These are phyloP conservation scores for Quercus bicolor DNA, from an alignment of 306 rosid species.

Conservation along the genomic window DNA sequence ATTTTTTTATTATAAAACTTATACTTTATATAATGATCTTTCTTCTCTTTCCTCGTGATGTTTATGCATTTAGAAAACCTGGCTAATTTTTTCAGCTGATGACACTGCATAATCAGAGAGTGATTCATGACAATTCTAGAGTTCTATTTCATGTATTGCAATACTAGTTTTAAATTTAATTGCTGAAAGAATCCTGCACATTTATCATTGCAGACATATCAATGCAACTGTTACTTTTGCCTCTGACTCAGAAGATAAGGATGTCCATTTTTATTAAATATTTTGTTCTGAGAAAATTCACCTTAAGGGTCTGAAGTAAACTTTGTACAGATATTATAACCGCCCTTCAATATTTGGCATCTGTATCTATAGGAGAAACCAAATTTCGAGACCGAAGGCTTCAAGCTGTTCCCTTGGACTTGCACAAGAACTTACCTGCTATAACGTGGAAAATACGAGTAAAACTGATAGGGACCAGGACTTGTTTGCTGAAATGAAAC, in stretches of 20 bases:
- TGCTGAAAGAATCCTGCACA: background rate
- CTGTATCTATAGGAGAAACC: conserved; percentile 31
- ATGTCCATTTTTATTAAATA: background rate
- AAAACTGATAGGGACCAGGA: conserved; percentile 31
- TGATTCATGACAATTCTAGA: background rate
- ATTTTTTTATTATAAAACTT: no score
- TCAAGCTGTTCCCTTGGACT: conserved; percentile 11
- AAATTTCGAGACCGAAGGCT: conserved; percentile 23
- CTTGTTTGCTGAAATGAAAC: conserved; percentile 57
- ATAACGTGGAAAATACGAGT: conserved; percentile 19
- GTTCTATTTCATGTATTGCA: background rate
- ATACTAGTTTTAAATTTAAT: background rate
- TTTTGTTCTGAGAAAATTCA: background rate
- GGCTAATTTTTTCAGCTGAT: background rate
- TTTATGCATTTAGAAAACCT: no score
- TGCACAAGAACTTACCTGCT: conserved; percentile 12
- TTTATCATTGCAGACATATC: background rate
- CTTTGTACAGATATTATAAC: background rate
- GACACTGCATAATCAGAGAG: background rate
- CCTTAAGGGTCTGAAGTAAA: background rate
- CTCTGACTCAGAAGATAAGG: background rate
- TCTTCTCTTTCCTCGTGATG: no score
- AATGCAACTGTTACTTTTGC: background rate
- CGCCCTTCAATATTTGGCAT: background rate
- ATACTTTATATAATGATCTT: no score